phyloP scores from a whole-genome alignment of 1,284 basidiomycete genomes.

The Leccinum pachyderme region DNA sequence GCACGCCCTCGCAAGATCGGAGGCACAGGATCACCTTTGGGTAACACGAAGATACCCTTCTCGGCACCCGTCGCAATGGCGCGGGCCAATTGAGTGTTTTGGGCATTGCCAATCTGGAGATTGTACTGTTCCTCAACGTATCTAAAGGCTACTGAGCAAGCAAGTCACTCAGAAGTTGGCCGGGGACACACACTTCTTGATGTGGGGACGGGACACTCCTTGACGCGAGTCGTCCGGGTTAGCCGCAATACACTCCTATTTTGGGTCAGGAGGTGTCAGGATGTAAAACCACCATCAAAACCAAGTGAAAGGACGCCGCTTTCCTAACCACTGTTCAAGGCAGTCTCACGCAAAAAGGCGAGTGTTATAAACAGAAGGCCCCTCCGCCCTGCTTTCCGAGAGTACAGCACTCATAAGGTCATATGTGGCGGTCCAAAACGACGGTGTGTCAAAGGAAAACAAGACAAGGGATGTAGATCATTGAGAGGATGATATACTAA shows the following conservation, averaged over 20 bases:
- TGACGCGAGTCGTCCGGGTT: constrained; percentile 76
- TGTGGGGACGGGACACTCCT: constrained; percentile 87
- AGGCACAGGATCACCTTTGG: constrained; percentile 65
- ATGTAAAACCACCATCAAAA: constrained; percentile 9
- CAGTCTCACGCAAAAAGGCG: constrained; percentile 13
- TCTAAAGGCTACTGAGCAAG: constrained; percentile 38
- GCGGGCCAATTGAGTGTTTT: constrained; percentile 77
- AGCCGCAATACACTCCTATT: constrained; percentile 77
- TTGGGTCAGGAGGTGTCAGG: constrained; percentile 22
- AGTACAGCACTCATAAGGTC: constrained; percentile 8
- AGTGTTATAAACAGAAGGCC: constrained; percentile 14
- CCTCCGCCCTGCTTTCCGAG: constrained; percentile 47
- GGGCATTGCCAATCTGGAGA: constrained; percentile 74
- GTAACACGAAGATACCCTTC: constrained; percentile 78
- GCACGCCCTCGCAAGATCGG: constrained; percentile 2
- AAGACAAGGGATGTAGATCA: background rate
- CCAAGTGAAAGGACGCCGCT: background rate
- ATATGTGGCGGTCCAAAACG: constrained; percentile 8
- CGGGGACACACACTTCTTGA: constrained; percentile 73
- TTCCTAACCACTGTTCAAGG: constrained; percentile 7
- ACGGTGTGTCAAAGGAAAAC: constrained; percentile 5
- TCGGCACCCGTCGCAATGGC: constrained; percentile 81
- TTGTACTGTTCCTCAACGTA: constrained; percentile 80
- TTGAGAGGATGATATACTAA: constrained; percentile 29
- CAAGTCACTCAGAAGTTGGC: constrained; percentile 8